These are phyloP conservation scores for Pyrenophora tritici-repentis DNA, from an alignment of 2,329 filamentous ascomycete species.

Conservation along the genomic window DNA sequence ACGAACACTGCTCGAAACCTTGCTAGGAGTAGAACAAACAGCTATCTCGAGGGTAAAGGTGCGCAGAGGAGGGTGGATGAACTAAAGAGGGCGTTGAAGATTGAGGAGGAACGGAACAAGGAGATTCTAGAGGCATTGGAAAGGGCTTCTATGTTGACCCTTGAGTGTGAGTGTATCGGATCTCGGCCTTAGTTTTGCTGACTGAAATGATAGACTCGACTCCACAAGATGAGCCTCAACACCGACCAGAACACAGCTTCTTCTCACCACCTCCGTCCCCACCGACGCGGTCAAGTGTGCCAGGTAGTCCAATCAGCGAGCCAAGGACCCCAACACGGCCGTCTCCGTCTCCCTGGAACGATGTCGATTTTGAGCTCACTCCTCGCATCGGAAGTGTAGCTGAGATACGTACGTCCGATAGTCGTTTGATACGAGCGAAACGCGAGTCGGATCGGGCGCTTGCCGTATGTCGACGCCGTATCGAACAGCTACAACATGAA, in stretches of 20 bases:
- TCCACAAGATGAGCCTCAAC: slow-evolving; percentile 26
- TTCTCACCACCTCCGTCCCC: slow-evolving; percentile 44
- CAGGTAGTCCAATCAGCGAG: slow-evolving; percentile 17
- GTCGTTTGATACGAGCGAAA: slow-evolving; percentile 44
- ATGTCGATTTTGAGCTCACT: slow-evolving; percentile 27
- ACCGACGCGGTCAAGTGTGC: slow-evolving; percentile 27
- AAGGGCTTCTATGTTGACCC: slow-evolving; percentile 43
- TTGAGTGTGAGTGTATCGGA: slow-evolving; percentile 37
- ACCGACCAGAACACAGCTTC: slow-evolving; percentile 28
- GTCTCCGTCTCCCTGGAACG: slow-evolving; percentile 31
- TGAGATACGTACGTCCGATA: slow-evolving; percentile 41
- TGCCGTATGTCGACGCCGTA: slow-evolving; percentile 41
- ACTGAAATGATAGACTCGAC: slow-evolving; percentile 29
- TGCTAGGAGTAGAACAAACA: slow-evolving; percentile 37
- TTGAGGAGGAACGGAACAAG: slow-evolving; percentile 44
- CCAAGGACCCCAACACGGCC: slow-evolving; percentile 34
- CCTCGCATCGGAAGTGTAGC: slow-evolving; percentile 20
- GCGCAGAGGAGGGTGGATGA: slow-evolving; percentile 42
- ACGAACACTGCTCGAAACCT: slow-evolving; percentile 40
- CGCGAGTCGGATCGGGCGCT: slow-evolving; percentile 46
- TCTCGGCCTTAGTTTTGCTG: slow-evolving; percentile 1
- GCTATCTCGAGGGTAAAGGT: slow-evolving; percentile 39
- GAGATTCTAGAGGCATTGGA: slow-evolving; percentile 46
- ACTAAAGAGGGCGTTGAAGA: slow-evolving; percentile 36
- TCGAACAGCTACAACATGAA: slow-evolving; percentile 40